These are phyloP conservation scores for Trichoderma sp. DNA, from an alignment of 2,329 filamentous ascomycete species.

Conservation along the genomic window DNA sequence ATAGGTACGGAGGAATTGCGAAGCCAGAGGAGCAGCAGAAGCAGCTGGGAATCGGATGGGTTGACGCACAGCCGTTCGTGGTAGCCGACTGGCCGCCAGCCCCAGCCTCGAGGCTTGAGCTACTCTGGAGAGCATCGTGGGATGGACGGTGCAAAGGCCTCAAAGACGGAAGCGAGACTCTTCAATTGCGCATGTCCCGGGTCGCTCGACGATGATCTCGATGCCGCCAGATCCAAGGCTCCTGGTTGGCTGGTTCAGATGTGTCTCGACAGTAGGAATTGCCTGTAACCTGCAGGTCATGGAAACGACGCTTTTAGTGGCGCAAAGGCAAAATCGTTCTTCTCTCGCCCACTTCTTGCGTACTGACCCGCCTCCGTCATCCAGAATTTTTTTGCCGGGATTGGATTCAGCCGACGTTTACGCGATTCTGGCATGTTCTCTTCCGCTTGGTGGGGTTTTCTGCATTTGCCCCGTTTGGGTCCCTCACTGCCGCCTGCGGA, in stretches of 20 bases:
- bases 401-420: conserved; percentile 7
- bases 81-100: conserved; percentile 33
- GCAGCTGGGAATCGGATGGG: conserved; percentile 29
- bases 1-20: conserved; percentile 36
- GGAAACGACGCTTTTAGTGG: background rate
- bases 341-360: background rate
- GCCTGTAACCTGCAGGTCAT: too few species aligned
- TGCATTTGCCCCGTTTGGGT: conserved; percentile 7
- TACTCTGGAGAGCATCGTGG: conserved; percentile 44
- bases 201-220: background rate
- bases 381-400: conserved; percentile 13
- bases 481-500: background rate
- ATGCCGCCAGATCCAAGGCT: background rate
- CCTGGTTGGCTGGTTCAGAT: background rate
- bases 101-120: conserved; percentile 38
- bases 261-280: background rate
- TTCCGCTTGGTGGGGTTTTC: background rate
- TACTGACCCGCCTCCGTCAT: conserved; percentile 20
- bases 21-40: conserved; percentile 23
- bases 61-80: conserved; percentile 31
- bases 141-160: background rate
- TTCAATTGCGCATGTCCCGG: conserved; percentile 20
- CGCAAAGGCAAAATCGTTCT: background rate
- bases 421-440: conserved; percentile 16
- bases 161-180: background rate